Evolutionary conservation across 768 basidiomycete genomes (phyloP), one percentile per base, ranked within the genome.

Genomic region (Tricholoma sp.): DNA sequence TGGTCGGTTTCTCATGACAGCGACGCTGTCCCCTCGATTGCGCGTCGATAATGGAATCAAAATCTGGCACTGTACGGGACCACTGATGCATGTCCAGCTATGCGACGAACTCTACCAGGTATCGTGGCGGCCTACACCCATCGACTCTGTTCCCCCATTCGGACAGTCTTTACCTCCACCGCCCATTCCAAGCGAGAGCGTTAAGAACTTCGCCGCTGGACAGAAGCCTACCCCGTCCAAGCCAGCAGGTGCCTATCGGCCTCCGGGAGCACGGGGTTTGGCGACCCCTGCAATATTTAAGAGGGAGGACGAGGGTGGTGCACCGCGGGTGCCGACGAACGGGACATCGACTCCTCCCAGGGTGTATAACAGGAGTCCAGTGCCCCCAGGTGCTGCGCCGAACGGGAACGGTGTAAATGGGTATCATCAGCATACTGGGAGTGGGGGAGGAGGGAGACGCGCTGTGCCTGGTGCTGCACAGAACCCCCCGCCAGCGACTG

Each of bases 31-130:
- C 15, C 97, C 97, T 0, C 84, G 97, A 20, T 75, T 98, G 50
- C 85, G 97, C 37, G 97, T 99, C 57, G 97, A 99, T 74, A 98
- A 98, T 63, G 94, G 95, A 1, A 85, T 98, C 70, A 97, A 95
- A 75, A 80, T 99, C 58, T 98, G 89, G 90, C 94, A 96, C 69
- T 94, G 91, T 69, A 80, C 85, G 0, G 95, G 97, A 8, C 80
- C 85, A 1, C 81, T 98, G n/a, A 67, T 97, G 53, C 93, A 98
- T 59, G 75, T 89, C 17, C 92, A 97, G 68, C 65, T 76, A 48
- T 72, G 84, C 53, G 93, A 97, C 3, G 96, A 98, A 68, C 80
- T 97, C 12, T 98, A 98, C 70, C 94, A 97, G 72, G 80, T 83
- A 0, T 76, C 82, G 0, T 96, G 94, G 94, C 76, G 90, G 32